Conservation (phyloP, 169 alveolate genomes). For the Fabrea salina region DNA sequence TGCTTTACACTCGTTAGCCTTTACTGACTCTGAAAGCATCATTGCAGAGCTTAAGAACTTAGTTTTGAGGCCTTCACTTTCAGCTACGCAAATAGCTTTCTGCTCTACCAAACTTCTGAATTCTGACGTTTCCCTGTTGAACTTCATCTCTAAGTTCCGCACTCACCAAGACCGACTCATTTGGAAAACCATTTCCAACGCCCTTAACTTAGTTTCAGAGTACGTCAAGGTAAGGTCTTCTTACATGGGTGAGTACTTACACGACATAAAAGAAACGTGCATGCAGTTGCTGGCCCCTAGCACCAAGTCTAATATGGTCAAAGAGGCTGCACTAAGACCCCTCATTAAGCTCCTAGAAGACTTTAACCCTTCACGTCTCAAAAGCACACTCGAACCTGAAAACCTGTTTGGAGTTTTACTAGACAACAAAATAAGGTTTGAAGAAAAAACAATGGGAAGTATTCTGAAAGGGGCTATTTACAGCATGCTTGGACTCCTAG, state of each 20-base stretch:
- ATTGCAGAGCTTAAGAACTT: neutral
- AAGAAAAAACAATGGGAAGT: slow-evolving; percentile 52
- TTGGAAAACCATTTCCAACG: slow-evolving; percentile 37
- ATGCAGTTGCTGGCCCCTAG: slow-evolving; percentile 32
- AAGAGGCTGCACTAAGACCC: slow-evolving; percentile 50
- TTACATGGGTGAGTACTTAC: slow-evolving; percentile 37
- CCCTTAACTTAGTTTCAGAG: slow-evolving; percentile 44
- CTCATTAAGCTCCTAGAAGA: slow-evolving; percentile 41
- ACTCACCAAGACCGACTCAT: slow-evolving; percentile 43
- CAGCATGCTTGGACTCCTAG: slow-evolving; percentile 52
- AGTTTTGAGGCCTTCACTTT: slow-evolving; percentile 4
- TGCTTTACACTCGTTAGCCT: slow-evolving; percentile 5
- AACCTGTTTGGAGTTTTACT: slow-evolving; percentile 28
- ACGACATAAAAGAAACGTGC: slow-evolving; percentile 43
- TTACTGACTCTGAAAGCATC: slow-evolving; percentile 31
- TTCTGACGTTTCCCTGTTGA: slow-evolving; percentile 41
- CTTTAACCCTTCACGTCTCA: slow-evolving; percentile 30
- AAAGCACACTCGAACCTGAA: slow-evolving; percentile 38
- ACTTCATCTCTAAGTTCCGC: slow-evolving; percentile 41
- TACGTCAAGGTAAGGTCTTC: slow-evolving; percentile 38
- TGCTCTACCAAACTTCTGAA: slow-evolving; percentile 48
- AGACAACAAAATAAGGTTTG: slow-evolving; percentile 33
- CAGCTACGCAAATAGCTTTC: slow-evolving; percentile 37
- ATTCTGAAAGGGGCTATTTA: slow-evolving; percentile 57
- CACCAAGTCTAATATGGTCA: slow-evolving; percentile 43